Percentiles rank a stretch among this genome's conserved stretches.
These are phyloP conservation scores for Cucumis melo DNA, from an alignment of 306 rosid genomes.

Conservation along the genomic window DNA sequence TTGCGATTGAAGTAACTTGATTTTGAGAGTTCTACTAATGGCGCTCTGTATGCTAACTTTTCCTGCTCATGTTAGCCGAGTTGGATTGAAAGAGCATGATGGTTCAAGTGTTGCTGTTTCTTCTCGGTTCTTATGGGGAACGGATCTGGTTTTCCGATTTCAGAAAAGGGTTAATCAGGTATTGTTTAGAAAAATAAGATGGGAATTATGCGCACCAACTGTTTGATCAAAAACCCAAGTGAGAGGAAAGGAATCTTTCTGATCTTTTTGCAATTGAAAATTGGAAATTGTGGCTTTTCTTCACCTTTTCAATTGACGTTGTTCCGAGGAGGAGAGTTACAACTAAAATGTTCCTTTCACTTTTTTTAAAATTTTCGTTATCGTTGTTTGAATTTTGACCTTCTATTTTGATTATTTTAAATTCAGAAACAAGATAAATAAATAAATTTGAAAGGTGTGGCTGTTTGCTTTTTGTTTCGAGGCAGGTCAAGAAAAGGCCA, in stretches of 20 bases:
- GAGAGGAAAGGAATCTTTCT: background rate
- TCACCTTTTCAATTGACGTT: background rate
- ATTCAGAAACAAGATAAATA: background rate
- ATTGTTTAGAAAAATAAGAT: background rate
- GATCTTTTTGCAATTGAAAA: background rate
- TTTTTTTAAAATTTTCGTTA: background rate
- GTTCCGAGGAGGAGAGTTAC: background rate
- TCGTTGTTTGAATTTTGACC: background rate
- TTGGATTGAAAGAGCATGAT: slow-evolving; percentile 16
- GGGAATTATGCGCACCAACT: background rate
- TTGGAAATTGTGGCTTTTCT: background rate
- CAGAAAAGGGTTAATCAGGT: slow-evolving; percentile 42
- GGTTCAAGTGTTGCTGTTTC: slow-evolving; percentile 12
- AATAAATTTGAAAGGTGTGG: slow-evolving; percentile 10
- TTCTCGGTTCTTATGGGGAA: slow-evolving; percentile 25
- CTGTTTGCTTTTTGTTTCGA: slow-evolving; percentile 10
- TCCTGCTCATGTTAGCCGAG: slow-evolving; percentile 27
- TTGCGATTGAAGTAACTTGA: background rate
- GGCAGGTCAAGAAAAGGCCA: slow-evolving; percentile 42
- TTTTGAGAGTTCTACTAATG: slow-evolving; percentile 22
- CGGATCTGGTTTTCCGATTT: slow-evolving; percentile 23
- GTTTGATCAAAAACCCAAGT: background rate
- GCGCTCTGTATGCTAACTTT: slow-evolving; percentile 53
- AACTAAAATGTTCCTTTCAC: background rate
- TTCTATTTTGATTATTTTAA: slow-evolving; percentile 1